Conservation (phyloP, 371 early-diverging fungal genomes). For the Apophysomyces trapeziformis region DNA sequence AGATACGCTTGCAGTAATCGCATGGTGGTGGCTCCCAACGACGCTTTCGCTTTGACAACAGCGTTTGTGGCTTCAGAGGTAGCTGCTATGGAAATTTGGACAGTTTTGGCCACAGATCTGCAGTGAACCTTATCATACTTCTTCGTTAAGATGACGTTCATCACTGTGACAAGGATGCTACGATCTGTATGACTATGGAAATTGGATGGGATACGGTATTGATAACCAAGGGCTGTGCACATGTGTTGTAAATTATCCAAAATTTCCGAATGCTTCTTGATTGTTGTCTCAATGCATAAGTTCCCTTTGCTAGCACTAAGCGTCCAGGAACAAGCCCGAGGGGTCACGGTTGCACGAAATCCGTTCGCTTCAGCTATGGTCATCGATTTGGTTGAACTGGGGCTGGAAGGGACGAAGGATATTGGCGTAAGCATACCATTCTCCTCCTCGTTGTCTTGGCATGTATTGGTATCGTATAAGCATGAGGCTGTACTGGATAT, state of each 20-base stretch:
- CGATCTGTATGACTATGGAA: conserved; percentile 9
- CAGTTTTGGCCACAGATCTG: conserved; percentile 9
- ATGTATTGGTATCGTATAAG: neutral
- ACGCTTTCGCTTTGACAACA: conserved; percentile 8
- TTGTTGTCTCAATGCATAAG: conserved; percentile 14
- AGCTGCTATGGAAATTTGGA: conserved; percentile 13
- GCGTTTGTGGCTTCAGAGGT: neutral
- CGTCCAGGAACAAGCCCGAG: conserved; percentile 10
- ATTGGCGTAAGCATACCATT: conserved; percentile 5
- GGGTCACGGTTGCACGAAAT: conserved; percentile 1
- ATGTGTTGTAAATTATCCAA: conserved; percentile 13
- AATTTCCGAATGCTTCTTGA: conserved; percentile 14
- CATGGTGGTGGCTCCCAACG: conserved; percentile 9
- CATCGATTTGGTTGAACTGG: neutral
- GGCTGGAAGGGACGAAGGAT: neutral
- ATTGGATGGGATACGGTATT: conserved; percentile 13
- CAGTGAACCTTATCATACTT: conserved; percentile 19
- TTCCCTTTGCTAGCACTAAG: conserved; percentile 10
- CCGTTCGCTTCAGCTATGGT: conserved; percentile 13
- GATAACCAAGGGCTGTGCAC: conserved; percentile 5
- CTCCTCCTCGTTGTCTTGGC: conserved; percentile 4
- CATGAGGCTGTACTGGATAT: neutral
- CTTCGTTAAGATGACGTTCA: conserved; percentile 15
- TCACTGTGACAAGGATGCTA: conserved; percentile 8
- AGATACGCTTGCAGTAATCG: conserved; percentile 31